Percentiles rank a stretch among this genome's conserved stretches.
phyloP scores from a whole-genome alignment of 495 filamentous ascomycete genomes.

The Tuber microsphaerosporum region DNA sequence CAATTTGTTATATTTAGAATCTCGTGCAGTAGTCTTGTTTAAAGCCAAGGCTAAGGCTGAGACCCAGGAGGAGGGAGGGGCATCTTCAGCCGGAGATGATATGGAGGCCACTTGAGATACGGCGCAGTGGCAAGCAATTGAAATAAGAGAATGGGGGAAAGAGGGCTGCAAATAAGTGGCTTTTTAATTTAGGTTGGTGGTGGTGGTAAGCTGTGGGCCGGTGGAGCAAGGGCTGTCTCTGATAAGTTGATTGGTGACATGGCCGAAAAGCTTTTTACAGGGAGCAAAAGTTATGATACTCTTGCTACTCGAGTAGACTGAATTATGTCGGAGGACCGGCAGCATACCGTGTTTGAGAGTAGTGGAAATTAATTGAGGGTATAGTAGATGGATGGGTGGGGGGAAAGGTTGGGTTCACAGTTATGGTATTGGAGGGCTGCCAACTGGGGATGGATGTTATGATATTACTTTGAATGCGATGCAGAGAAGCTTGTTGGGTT shows the following conservation, averaged over 20 bases:
- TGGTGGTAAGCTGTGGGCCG: neutral
- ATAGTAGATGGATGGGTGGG: neutral
- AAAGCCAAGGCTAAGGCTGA: slow-evolving; percentile 27
- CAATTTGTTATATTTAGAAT: slow-evolving; percentile 21
- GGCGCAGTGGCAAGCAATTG: neutral
- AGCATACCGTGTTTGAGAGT: neutral
- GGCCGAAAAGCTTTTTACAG: neutral
- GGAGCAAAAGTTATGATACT: neutral
- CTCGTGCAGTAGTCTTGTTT: neutral
- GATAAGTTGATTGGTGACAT: neutral
- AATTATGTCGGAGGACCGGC: neutral
- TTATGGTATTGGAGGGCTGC: neutral
- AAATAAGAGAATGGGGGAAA: neutral
- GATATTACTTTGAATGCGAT: neutral
- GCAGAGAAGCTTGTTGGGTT: slow-evolving; percentile 3
- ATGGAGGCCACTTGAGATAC: neutral
- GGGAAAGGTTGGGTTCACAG: neutral
- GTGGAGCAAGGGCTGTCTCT: neutral
- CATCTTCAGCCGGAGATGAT: slow-evolving; percentile 15
- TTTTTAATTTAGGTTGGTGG: neutral
- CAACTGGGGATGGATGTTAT: neutral
- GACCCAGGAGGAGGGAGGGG: slow-evolving; percentile 20
- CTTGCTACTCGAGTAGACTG: neutral
- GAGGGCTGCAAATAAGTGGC: neutral
- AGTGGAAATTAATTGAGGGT: neutral